A percentile compares a stretch with the other conserved stretches of the same genome.
Conservation (phyloP, 208 protist species). For the Wallacemonas sp. region DNA sequence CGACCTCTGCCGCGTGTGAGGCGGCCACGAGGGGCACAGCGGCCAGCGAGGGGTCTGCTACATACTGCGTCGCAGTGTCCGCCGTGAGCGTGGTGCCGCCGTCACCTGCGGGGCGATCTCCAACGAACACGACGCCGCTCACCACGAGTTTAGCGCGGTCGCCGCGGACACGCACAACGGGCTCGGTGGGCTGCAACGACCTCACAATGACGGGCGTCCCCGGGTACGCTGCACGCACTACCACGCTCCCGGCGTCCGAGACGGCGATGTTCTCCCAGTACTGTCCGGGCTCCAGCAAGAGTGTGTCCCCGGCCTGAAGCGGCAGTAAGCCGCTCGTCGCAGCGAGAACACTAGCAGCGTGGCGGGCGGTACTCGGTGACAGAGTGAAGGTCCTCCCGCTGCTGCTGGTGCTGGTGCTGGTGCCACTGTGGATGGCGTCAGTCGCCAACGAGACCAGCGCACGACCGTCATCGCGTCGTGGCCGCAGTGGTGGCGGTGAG, state of each 20-base stretch:
- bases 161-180: conserved; percentile 50
- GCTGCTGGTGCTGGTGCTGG: not conserved
- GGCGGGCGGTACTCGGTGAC: conserved; percentile 2
- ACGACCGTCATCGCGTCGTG: too few relatives aligned
- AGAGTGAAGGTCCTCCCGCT: conserved; percentile 1
- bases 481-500: too few relatives aligned
- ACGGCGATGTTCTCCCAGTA: conserved; percentile 61
- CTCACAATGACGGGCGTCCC: conserved; percentile 63
- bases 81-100: not conserved
- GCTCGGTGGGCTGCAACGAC: conserved; percentile 36
- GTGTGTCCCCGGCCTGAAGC: conserved; percentile 24
- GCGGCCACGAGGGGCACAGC: conserved; percentile 37
- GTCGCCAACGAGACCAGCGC: too few relatives aligned
- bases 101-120: conserved; percentile 16
- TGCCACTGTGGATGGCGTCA: too few relatives aligned
- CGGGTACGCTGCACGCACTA: conserved; percentile 51
- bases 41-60: conserved; percentile 12
- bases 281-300: conserved; percentile 56
- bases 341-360: not conserved
- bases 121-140: conserved; percentile 60
- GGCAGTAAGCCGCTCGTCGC: not conserved
- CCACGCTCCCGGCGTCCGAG: conserved; percentile 32
- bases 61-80: not conserved
- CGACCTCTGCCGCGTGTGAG: conserved; percentile 32
- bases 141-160: conserved; percentile 25